Conservation (phyloP, 2,329 filamentous ascomycete genomes). For the Colletotrichum truncatum region DNA sequence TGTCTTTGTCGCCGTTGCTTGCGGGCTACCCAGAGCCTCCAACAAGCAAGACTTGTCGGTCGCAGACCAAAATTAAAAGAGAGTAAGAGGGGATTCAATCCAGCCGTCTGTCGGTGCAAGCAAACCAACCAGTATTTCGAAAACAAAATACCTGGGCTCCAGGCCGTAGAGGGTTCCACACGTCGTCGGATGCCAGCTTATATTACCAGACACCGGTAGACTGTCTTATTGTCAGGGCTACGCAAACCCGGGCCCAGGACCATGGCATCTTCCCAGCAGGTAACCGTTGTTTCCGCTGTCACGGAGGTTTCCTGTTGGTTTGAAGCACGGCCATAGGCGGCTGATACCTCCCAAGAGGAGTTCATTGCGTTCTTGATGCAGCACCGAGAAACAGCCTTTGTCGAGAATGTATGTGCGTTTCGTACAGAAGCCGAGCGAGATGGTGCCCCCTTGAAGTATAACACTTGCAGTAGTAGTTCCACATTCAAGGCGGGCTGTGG, state of each 20-base stretch:
- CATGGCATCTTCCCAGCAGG: constrained; percentile 5
- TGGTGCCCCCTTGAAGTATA: constrained; percentile 31
- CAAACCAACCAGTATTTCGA: constrained; percentile 6
- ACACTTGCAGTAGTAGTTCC: constrained; percentile 11
- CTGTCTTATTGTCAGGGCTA: not conserved
- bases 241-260: not conserved
- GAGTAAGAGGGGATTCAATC: constrained; percentile 7
- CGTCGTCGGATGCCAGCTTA: constrained; percentile 23
- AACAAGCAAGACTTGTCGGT: constrained; percentile 14
- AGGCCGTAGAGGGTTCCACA: not conserved
- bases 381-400: constrained; percentile 28
- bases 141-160: not conserved
- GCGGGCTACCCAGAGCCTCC: constrained; percentile 14
- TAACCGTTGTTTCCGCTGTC: not conserved
- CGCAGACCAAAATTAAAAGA: not conserved
- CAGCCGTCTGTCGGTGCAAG: constrained; percentile 9
- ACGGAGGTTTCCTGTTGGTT: constrained; percentile 23
- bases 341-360: not conserved
- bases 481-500: constrained; percentile 9
- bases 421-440: constrained; percentile 22
- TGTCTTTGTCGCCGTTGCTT: not conserved
- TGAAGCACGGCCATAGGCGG: constrained; percentile 21
- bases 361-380: constrained; percentile 26
- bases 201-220: constrained; percentile 13
- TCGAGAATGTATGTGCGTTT: constrained; percentile 25